phyloP scores from a whole-genome alignment of 2,329 filamentous ascomycete genomes.

The Sporothrix schenckii region DNA sequence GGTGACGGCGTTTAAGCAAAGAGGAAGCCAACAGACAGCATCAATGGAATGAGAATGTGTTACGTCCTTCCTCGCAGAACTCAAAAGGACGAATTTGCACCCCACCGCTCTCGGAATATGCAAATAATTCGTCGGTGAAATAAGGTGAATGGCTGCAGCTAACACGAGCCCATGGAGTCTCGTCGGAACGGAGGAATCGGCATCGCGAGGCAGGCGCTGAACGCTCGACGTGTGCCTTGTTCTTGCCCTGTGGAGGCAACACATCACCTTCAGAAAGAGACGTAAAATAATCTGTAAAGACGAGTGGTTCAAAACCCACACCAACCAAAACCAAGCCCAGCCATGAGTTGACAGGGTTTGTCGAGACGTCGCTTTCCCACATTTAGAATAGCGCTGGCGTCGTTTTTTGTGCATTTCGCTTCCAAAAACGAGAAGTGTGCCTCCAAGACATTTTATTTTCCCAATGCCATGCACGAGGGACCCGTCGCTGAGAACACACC shows the following conservation, averaged over 20 bases:
- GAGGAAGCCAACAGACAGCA: neutral
- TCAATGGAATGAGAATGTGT: neutral
- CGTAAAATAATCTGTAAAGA: neutral
- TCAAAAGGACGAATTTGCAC: slow-evolving; percentile 1
- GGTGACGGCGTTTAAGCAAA: neutral
- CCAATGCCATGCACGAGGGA: neutral
- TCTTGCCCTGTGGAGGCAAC: slow-evolving; percentile 10
- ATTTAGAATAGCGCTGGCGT: slow-evolving; percentile 24
- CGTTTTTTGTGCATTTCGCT: slow-evolving; percentile 17
- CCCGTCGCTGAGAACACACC: slow-evolving; percentile 1
- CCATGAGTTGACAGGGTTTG: slow-evolving; percentile 22
- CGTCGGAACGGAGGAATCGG: too few species aligned
- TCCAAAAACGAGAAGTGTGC: slow-evolving; percentile 5
- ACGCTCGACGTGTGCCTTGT: neutral
- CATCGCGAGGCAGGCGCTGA: neutral
- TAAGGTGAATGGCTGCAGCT: neutral
- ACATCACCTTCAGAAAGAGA: neutral
- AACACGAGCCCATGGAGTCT: neutral
- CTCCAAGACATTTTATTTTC: slow-evolving; percentile 3
- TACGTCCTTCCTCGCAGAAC: neutral
- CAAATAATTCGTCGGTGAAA: neutral
- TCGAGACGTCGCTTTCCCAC: neutral
- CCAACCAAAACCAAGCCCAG: slow-evolving; percentile 23
- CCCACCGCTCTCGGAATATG: neutral
- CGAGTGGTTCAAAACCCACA: slow-evolving; percentile 1